phyloP scores from a whole-genome alignment of 2,329 filamentous ascomycete genomes.

The Colletotrichum lini region DNA sequence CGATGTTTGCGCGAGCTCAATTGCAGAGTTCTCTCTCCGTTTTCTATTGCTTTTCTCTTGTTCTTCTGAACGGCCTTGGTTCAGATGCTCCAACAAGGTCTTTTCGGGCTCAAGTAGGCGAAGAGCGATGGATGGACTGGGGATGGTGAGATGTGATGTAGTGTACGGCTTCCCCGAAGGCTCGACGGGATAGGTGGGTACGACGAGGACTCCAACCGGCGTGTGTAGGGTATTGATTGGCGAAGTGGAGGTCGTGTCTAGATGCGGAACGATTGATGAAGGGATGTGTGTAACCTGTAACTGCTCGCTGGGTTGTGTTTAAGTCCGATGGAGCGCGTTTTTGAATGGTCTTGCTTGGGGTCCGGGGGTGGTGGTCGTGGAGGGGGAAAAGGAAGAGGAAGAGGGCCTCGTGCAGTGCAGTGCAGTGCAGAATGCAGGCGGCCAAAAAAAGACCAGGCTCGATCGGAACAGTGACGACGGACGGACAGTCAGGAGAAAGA shows the following conservation, averaged over 20 bases:
- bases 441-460: neutral
- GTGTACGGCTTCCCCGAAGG: conserved; percentile 39
- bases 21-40: no score
- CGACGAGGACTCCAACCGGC: neutral
- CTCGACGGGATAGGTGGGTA: conserved; percentile 31
- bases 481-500: neutral
- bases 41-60: neutral
- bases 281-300: neutral
- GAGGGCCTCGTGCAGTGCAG: neutral
- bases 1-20: conserved; percentile 9
- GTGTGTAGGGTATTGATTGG: conserved; percentile 7
- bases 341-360: conserved; percentile 25
- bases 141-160: conserved; percentile 14
- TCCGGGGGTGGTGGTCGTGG: neutral
- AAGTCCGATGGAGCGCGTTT: conserved; percentile 29
- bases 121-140: conserved; percentile 21
- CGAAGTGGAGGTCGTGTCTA: conserved; percentile 13
- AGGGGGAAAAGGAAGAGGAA: neutral
- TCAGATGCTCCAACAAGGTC: conserved; percentile 7
- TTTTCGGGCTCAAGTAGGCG: conserved; percentile 1
- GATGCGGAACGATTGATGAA: neutral
- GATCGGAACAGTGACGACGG: neutral
- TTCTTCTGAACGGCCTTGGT: neutral
- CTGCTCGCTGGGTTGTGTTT: conserved; percentile 1
- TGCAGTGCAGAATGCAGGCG: neutral